Evolutionary conservation across 1,139 yeast genomes (phyloP).

Genomic region (Candida sanyaensis): DNA sequence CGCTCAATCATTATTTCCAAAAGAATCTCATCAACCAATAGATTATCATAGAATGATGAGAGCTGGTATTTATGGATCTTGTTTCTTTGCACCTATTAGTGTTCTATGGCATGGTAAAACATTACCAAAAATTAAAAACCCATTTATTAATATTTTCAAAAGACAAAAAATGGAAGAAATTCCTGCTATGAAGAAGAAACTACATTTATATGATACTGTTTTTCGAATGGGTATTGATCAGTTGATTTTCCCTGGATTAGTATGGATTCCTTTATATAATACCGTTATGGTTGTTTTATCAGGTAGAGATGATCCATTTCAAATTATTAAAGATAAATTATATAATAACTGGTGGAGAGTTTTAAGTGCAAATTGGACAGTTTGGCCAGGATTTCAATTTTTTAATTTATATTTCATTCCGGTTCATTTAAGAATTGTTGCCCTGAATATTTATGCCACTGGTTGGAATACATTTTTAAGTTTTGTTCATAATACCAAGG

Average conservation of each 20-base stretch:
- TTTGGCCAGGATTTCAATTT: slow-evolving; percentile 49
- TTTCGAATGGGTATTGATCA: slow-evolving; percentile 42
- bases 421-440: slow-evolving; percentile 41
- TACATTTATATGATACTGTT: slow-evolving; percentile 34
- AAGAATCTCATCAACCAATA: background rate
- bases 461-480: slow-evolving; percentile 51
- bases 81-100: slow-evolving; percentile 78
- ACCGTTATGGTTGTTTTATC: slow-evolving; percentile 42
- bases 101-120: slow-evolving; percentile 65
- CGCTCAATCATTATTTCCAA: slow-evolving; percentile 64
- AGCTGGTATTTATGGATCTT: slow-evolving; percentile 71
- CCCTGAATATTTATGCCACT: slow-evolving; percentile 42
- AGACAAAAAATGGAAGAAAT: slow-evolving; percentile 12
- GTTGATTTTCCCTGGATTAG: slow-evolving; percentile 31
- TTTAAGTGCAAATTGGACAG: slow-evolving; percentile 43
- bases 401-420: slow-evolving; percentile 42
- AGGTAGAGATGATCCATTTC: slow-evolving; percentile 37
- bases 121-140: slow-evolving; percentile 51
- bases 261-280: slow-evolving; percentile 50
- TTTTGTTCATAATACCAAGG: slow-evolving; percentile 42
- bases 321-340: slow-evolving; percentile 34
- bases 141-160: slow-evolving; percentile 25
- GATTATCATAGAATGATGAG: slow-evolving; percentile 51
- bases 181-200: slow-evolving; percentile 15
- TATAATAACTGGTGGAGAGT: slow-evolving; percentile 46